Evolutionary conservation across 768 basidiomycete species (phyloP).

Genomic region (Phanerochaete carnosa): DNA sequence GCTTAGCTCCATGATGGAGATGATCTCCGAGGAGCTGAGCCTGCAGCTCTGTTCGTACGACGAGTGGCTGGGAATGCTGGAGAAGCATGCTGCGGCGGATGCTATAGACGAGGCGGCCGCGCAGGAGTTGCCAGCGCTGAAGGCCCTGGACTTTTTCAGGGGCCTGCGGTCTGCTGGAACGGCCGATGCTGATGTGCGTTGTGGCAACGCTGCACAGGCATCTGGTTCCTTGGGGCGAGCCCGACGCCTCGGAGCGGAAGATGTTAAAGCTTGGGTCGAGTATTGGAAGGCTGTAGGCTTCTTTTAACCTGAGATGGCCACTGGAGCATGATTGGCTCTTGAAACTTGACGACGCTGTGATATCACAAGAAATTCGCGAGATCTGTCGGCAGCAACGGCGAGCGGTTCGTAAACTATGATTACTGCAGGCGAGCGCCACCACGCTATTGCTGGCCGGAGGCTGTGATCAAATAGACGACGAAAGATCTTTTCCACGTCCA

Average conservation of each 20-base stretch:
- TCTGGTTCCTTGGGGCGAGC: background rate
- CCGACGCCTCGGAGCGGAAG: background rate
- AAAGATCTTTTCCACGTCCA: too few species aligned
- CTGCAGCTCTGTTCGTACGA: conserved; percentile 10
- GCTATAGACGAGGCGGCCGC: too few species aligned
- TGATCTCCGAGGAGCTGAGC: conserved; percentile 3
- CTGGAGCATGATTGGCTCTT: too few species aligned
- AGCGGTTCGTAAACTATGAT: too few species aligned
- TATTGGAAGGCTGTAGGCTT: background rate
- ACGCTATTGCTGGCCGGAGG: too few species aligned
- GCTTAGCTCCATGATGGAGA: conserved; percentile 3
- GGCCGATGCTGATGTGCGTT: background rate
- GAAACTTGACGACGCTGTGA: too few species aligned
- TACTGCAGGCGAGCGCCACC: too few species aligned
- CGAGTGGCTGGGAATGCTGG: conserved; percentile 20
- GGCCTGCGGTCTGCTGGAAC: background rate
- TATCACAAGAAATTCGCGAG: too few species aligned
- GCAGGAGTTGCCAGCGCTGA: background rate
- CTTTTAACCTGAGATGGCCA: too few species aligned
- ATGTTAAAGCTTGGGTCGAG: background rate
- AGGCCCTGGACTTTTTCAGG: background rate
- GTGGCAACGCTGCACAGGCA: background rate
- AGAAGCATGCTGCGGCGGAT: conserved; percentile 5
- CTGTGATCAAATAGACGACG: too few species aligned
- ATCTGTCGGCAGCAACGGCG: too few species aligned